These are phyloP conservation scores for Turritis glabra DNA, from an alignment of 345 rosid species.

Conservation along the genomic window DNA sequence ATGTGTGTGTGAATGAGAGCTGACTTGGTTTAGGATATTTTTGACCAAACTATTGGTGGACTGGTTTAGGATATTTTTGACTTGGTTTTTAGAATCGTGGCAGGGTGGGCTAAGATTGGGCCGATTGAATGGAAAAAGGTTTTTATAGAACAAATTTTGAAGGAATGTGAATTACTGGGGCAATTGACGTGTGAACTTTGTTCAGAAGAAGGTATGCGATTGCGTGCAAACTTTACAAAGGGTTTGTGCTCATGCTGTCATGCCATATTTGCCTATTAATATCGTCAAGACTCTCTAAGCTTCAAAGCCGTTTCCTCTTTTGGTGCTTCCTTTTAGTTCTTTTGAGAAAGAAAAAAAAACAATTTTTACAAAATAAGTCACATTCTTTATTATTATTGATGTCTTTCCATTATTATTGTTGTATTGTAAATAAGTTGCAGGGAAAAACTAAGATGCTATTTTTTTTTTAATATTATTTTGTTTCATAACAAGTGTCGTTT, in stretches of 20 bases:
- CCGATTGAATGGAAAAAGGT: no score
- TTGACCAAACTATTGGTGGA: no score
- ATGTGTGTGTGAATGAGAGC: neutral
- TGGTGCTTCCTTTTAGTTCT: no score
- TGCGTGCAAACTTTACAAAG: neutral
- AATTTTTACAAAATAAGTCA: neutral
- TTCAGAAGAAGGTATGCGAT: neutral
- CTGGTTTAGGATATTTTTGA: neutral
- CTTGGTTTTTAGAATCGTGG: neutral
- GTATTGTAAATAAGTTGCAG: neutral
- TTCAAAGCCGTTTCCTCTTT: no score
- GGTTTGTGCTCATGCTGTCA: neutral
- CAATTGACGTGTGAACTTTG: neutral
- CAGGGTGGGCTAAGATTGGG: conserved; percentile 20
- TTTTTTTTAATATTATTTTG: no score
- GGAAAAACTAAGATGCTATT: neutral
- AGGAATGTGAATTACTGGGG: no score
- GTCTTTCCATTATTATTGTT: neutral
- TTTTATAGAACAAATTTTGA: no score
- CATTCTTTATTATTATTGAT: neutral
- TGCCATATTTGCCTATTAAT: conserved; percentile 3
- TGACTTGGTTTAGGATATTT: neutral
- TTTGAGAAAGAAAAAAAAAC: no score
- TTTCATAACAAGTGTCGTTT: no score
- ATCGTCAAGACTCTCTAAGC: no score